A percentile compares a stretch with the other conserved stretches of the same genome.
These are phyloP conservation scores for Emmonsia crescens DNA, from an alignment of 2,329 filamentous ascomycete species.

Conservation along the genomic window DNA sequence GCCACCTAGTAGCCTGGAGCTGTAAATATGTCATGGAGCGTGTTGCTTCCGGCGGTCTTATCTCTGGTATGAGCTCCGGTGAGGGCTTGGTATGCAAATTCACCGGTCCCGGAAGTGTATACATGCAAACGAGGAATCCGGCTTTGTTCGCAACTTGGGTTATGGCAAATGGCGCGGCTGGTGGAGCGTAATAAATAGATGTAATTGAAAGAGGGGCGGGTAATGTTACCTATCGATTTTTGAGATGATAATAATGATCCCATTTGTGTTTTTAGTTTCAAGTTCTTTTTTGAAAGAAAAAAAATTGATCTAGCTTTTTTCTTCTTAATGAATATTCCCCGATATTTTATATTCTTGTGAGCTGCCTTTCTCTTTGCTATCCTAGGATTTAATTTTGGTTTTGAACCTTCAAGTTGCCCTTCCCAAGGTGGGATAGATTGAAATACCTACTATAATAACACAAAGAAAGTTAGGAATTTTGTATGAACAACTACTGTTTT, in stretches of 20 bases:
- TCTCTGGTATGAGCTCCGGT: slow-evolving; percentile 70
- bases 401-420: not conserved
- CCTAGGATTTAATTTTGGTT: no score
- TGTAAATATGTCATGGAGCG: slow-evolving; percentile 87
- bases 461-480: no score
- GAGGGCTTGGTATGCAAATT: slow-evolving; percentile 95
- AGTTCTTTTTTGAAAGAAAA: not conserved
- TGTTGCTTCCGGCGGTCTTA: slow-evolving; percentile 78
- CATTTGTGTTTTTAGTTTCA: not conserved
- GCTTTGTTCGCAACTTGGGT: slow-evolving; percentile 49
- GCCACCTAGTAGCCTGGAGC: slow-evolving; percentile 93
- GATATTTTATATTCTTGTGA: not conserved
- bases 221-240: not conserved
- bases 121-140: slow-evolving; percentile 83
- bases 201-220: not conserved
- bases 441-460: not conserved
- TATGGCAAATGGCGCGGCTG: not conserved
- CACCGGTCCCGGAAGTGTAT: slow-evolving; percentile 77
- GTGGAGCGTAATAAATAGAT: not conserved
- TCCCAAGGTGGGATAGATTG: not conserved
- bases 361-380: no score
- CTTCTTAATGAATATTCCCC: not conserved
- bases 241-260: not conserved
- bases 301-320: not conserved
- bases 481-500: no score